Evolutionary conservation across 176 grass and related monocot species (phyloP).

Genomic region (Thinopyrum elongatum): DNA sequence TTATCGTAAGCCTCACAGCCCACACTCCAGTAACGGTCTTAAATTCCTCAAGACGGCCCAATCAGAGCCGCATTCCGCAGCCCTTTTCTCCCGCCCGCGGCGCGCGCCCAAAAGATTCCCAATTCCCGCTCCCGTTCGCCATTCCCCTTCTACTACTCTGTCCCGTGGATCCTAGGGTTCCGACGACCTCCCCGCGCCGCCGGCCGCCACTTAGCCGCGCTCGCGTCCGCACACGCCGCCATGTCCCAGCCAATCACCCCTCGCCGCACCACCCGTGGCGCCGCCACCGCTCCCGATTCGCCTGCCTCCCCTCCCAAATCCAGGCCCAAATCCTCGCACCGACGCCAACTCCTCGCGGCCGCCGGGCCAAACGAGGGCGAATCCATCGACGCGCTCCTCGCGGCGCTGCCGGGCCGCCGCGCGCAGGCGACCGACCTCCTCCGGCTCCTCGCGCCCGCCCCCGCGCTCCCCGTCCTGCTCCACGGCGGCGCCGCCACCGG

Average conservation of each 20-base stretch:
- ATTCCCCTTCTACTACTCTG: slow-evolving; percentile 5
- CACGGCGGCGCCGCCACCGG: slow-evolving; percentile 66
- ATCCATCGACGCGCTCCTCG: slow-evolving; percentile 9
- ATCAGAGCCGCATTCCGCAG: not conserved
- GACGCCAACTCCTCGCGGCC: not conserved
- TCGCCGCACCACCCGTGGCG: slow-evolving; percentile 38
- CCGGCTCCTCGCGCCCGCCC: slow-evolving; percentile 62
- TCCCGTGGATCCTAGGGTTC: slow-evolving; percentile 28
- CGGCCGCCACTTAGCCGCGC: not conserved
- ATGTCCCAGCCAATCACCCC: slow-evolving; percentile 49
- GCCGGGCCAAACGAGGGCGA: not conserved
- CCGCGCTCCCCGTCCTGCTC: slow-evolving; percentile 54
- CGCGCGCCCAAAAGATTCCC: slow-evolving; percentile 16
- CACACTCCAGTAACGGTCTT: too few relatives aligned
- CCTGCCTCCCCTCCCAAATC: slow-evolving; percentile 32
- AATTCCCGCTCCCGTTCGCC: slow-evolving; percentile 5
- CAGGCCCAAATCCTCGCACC: slow-evolving; percentile 24
- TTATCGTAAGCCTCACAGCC: too few relatives aligned
- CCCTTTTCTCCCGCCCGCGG: not conserved
- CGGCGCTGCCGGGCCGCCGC: slow-evolving; percentile 42
- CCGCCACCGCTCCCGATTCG: not conserved
- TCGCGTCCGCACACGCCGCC: not conserved
- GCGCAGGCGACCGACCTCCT: slow-evolving; percentile 68
- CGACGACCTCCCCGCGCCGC: not conserved
- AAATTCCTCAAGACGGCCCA: not conserved